These are phyloP conservation scores for Cladosporium sp. DNA, from an alignment of 2,329 filamentous ascomycete species.

Conservation along the genomic window DNA sequence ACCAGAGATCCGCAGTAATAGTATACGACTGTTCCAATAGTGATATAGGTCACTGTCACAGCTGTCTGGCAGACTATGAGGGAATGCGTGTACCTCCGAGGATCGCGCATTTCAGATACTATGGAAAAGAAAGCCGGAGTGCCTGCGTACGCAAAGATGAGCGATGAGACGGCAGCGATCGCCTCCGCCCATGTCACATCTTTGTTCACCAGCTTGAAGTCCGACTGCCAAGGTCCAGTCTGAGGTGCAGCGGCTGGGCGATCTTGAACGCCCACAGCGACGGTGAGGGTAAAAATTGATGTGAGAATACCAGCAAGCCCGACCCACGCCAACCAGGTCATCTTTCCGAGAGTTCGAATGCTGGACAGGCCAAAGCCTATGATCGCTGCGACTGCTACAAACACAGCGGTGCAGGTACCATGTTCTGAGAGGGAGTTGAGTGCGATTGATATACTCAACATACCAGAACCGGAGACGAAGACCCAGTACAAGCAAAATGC, in stretches of 20 bases:
- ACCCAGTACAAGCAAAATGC: conserved; percentile 4
- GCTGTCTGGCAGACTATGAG: conserved; percentile 27
- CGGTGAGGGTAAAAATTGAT: conserved; percentile 29
- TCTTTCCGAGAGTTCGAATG: conserved; percentile 32
- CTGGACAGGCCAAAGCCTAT: conserved; percentile 34
- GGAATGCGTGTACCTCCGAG: conserved; percentile 30
- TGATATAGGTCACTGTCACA: conserved; percentile 30
- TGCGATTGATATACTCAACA: conserved; percentile 6
- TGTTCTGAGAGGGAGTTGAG: conserved; percentile 24
- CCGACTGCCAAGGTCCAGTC: conserved; percentile 25
- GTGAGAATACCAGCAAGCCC: conserved; percentile 24
- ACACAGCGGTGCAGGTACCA: conserved; percentile 36
- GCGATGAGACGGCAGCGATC: conserved; percentile 17
- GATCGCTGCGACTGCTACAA: conserved; percentile 39
- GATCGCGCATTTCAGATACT: conserved; percentile 36
- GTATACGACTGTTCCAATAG: conserved; percentile 41
- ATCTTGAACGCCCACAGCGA: conserved; percentile 31
- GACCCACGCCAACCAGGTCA: conserved; percentile 34
- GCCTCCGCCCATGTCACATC: conserved; percentile 5
- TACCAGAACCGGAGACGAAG: conserved; percentile 3
- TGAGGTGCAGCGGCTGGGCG: conserved; percentile 32
- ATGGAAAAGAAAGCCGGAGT: conserved; percentile 37
- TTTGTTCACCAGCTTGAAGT: conserved; percentile 25
- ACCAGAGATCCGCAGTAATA: conserved; percentile 45
- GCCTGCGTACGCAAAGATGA: conserved; percentile 37